A percentile compares a stretch with the other conserved stretches of the same genome.
phyloP scores from a whole-genome alignment of 1,284 basidiomycete species.

The Apiotrichum montevideense region DNA sequence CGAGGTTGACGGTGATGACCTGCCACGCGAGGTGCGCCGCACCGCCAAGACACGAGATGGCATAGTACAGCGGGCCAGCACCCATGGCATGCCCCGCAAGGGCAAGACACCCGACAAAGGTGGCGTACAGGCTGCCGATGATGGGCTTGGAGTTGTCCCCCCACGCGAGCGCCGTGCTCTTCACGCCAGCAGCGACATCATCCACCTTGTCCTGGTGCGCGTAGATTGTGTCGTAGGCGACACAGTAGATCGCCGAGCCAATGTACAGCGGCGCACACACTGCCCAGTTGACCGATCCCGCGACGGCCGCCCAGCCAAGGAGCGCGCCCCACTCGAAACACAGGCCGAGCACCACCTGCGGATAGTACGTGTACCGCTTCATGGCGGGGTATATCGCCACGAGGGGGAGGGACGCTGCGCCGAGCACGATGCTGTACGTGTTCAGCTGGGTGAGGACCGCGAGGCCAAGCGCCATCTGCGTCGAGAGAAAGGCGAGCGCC shows the following conservation, averaged over 20 bases:
- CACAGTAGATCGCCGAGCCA: constrained; percentile 82
- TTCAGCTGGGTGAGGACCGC: constrained; percentile 87
- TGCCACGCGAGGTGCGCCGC: constrained; percentile 75
- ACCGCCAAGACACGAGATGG: constrained; percentile 63
- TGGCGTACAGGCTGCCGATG: constrained; percentile 65
- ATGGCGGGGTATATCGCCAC: constrained; percentile 91
- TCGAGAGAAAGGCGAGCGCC: constrained; percentile 75
- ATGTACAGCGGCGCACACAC: constrained; percentile 84
- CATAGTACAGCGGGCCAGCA: constrained; percentile 71
- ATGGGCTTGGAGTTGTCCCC: constrained; percentile 69
- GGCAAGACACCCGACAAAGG: constrained; percentile 67
- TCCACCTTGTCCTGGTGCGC: constrained; percentile 95
- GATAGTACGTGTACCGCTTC: constrained; percentile 97
- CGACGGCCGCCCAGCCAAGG: constrained; percentile 92
- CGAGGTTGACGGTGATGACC: constrained; percentile 69
- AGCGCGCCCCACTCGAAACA: constrained; percentile 98
- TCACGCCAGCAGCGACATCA: constrained; percentile 82
- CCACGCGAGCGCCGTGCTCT: constrained; percentile 89
- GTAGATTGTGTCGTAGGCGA: constrained; percentile 97
- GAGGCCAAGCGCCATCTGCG: constrained; percentile 79
- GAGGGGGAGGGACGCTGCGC: constrained; percentile 79
- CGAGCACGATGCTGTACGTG: constrained; percentile 88
- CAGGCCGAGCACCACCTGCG: constrained; percentile 85
- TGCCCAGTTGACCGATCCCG: constrained; percentile 72
- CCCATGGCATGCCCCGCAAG: constrained; percentile 72